phyloP scores from a whole-genome alignment of 78 protist genomes.

The Protostelium mycophagum region DNA sequence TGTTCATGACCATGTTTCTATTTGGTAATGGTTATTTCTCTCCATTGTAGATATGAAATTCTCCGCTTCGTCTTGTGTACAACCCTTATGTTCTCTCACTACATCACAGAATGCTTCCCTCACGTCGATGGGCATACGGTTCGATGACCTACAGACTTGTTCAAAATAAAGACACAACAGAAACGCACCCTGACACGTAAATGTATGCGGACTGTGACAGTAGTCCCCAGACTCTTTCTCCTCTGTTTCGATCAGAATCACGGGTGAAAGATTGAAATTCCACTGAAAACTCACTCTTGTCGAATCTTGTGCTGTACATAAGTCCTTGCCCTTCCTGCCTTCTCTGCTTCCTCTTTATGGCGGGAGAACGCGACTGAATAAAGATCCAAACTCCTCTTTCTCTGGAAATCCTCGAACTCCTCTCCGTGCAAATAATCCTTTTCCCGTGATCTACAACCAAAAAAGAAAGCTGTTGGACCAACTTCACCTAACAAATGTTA shows the following conservation, averaged over 20 bases:
- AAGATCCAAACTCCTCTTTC: not conserved
- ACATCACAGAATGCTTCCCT: conserved; percentile 19
- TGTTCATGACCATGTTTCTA: conserved; percentile 54
- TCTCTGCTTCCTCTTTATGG: conserved; percentile 16
- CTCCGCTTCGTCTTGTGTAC: conserved; percentile 10
- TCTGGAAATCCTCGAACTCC: conserved; percentile 31
- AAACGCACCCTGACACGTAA: too few species aligned
- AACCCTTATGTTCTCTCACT: conserved; percentile 26
- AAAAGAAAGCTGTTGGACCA: conserved; percentile 40
- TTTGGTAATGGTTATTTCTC: conserved; percentile 21
- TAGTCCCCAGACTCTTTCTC: too few species aligned
- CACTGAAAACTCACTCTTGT: conserved; percentile 17
- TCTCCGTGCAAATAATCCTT: conserved; percentile 36
- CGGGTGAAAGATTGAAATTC: conserved; percentile 20
- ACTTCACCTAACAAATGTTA: not conserved
- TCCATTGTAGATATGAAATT: conserved; percentile 35
- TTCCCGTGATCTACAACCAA: conserved; percentile 37
- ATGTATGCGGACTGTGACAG: too few species aligned
- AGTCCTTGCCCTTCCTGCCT: not conserved
- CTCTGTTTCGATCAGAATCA: conserved; percentile 21
- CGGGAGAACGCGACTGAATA: conserved; percentile 37
- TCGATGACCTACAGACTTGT: conserved; percentile 54
- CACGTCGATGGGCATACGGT: conserved; percentile 64
- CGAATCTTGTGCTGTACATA: conserved; percentile 45
- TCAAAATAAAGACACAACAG: conserved; percentile 4